Base-by-base conservation (phyloP, 257 asterid genomes). In the Cynanchum wilfordii region DNA sequence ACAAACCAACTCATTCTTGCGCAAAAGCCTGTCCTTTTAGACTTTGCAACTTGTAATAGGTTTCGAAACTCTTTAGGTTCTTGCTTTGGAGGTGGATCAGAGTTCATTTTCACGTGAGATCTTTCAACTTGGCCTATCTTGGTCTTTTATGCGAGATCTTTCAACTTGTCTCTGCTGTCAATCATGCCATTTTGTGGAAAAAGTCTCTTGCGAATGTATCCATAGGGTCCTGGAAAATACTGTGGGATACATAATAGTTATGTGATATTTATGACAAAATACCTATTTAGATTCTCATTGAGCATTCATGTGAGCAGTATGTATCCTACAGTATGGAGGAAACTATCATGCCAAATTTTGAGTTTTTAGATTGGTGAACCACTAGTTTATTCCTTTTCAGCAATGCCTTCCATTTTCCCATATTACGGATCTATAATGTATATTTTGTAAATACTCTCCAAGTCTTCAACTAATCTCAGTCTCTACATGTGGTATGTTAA, bases 11-110 rank as follows among this genome's bases (percentile, higher is more conserved):
- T 70, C 16, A 33, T 27, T 10, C 5, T n/a, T 15, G 38, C 13
- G 74, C 36, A 49, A 70, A 52, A 54, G 66, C 15, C 56, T 55
- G 72, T 30, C 59, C 72, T 6, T 49, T 49, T 68, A 10, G 59
- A 15, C 44, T 49, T 47, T 68, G 50, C 44, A 44, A 24, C 55
- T 56, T 71, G 30, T 27, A 24, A 44, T 22, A 36, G 66, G n/a
- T 52, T 19, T 10, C 19, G 17, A 70, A 36, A 49, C 19, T 20
- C 33, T 10, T 29, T 50, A 55, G 11, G 3, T 33, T 33, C 38
- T 33, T 33, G 2, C 12, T n/a, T n/a, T 20, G 63, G 24, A 12
- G 54, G 54, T 49, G 16, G 54, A 49, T 49, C 54, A 49, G 54
- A 16, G 17, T 49, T 13, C 54, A 16, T 30, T 51, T 68, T 16